phyloP scores from a whole-genome alignment of 371 early-diverging fungal genomes.

The Apophysomyces elegans region DNA sequence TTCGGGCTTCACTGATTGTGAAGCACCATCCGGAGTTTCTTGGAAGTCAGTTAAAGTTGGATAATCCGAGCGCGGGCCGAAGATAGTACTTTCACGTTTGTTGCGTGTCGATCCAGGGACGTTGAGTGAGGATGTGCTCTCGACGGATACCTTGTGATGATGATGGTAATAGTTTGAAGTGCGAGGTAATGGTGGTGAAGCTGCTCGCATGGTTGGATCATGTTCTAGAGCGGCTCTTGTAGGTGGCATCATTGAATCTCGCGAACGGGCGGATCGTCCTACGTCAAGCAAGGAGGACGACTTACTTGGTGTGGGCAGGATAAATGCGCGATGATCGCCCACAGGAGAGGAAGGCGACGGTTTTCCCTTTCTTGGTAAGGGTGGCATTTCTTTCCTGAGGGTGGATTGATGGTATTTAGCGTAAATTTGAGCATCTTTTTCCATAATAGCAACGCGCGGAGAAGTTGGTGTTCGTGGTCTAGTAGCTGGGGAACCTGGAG shows the following conservation, averaged over 20 bases:
- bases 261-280: conserved; percentile 25
- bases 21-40: conserved; percentile 19
- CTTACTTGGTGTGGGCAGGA: conserved; percentile 33
- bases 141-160: conserved; percentile 2
- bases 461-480: conserved; percentile 11
- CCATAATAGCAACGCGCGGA: conserved; percentile 15
- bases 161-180: conserved; percentile 14
- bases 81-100: conserved; percentile 18
- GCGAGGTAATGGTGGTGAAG: conserved; percentile 39
- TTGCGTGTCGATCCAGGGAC: conserved; percentile 4
- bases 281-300: conserved; percentile 32
- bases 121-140: conserved; percentile 2
- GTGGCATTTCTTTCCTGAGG: conserved; percentile 7
- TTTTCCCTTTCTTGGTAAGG: conserved; percentile 9
- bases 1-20: neutral
- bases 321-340: conserved; percentile 13
- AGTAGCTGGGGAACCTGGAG: conserved; percentile 11
- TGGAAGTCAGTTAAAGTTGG: neutral
- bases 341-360: conserved; percentile 21
- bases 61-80: conserved; percentile 10
- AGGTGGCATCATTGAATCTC: conserved; percentile 38
- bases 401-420: conserved; percentile 22
- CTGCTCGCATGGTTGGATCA: conserved; percentile 46
- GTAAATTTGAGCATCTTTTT: conserved; percentile 21
- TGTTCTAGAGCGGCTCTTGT: conserved; percentile 34